Evolutionary conservation across 768 basidiomycete genomes (phyloP).

Genomic region (Suillus americanus): DNA sequence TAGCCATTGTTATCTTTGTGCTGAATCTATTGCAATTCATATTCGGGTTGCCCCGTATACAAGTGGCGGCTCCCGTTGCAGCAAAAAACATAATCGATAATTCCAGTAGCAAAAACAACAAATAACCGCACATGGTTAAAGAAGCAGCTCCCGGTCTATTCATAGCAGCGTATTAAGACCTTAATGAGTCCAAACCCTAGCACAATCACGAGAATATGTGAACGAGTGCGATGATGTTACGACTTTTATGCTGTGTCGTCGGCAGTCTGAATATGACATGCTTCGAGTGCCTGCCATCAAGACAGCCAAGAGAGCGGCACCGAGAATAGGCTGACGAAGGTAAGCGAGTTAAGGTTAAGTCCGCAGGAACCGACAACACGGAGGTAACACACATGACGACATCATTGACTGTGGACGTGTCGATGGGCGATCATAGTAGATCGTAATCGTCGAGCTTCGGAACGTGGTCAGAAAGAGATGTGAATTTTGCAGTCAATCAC

Average conservation of each 20-base stretch:
- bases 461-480: conserved; percentile 17
- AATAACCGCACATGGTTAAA: background rate
- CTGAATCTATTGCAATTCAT: background rate
- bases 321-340: conserved; percentile 1
- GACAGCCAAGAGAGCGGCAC: background rate
- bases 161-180: background rate
- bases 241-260: conserved; percentile 1
- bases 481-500: conserved; percentile 12
- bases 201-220: conserved; percentile 1
- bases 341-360: conserved; percentile 5
- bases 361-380: background rate
- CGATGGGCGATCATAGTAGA: conserved; percentile 50
- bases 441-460: conserved; percentile 92
- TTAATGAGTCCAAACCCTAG: background rate
- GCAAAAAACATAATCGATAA: conserved; percentile 6
- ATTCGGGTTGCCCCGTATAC: background rate
- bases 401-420: background rate
- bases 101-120: background rate
- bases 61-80: conserved; percentile 19
- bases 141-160: background rate
- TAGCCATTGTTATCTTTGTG: background rate
- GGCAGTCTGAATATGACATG: conserved; percentile 1
- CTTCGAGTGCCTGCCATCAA: background rate
- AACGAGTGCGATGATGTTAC: background rate
- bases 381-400: background rate